phyloP scores from a whole-genome alignment of 768 basidiomycete species.

The Mycena latifolia region DNA sequence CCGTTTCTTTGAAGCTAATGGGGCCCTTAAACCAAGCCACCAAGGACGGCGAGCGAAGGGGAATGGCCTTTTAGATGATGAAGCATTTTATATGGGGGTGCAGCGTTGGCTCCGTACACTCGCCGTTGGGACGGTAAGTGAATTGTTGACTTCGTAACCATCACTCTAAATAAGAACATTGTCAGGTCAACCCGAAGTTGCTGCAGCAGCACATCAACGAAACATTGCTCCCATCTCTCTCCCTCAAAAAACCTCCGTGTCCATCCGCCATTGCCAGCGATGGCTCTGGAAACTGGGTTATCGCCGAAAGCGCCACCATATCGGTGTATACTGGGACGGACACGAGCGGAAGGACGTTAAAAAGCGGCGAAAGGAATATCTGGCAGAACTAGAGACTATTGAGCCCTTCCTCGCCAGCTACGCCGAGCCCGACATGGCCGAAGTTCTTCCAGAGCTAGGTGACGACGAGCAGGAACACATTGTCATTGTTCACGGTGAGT shows the following conservation, averaged over 20 bases:
- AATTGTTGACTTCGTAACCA: neutral
- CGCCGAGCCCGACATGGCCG: neutral
- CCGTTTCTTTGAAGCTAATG: neutral
- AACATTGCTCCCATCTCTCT: neutral
- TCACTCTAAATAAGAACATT: too few species aligned
- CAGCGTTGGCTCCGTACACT: neutral
- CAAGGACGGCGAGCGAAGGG: neutral
- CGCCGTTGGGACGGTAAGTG: neutral
- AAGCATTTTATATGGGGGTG: neutral
- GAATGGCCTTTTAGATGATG: neutral
- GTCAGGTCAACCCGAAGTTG: conserved; percentile 7
- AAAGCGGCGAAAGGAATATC: conserved; percentile 1
- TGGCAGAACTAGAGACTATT: neutral
- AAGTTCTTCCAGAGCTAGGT: neutral
- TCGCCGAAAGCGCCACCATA: conserved; percentile 1
- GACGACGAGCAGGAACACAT: conserved; percentile 5
- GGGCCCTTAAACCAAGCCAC: neutral
- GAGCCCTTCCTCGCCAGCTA: neutral
- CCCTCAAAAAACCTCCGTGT: neutral
- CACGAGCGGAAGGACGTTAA: conserved; percentile 15
- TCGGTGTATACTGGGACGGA: conserved; percentile 9
- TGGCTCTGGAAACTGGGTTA: conserved; percentile 17
- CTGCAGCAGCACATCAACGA: neutral
- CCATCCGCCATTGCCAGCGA: neutral
- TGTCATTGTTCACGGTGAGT: conserved; percentile 11